Base-by-base conservation (phyloP, 352 stramenopile species). In the Phytophthora podocarpi region DNA sequence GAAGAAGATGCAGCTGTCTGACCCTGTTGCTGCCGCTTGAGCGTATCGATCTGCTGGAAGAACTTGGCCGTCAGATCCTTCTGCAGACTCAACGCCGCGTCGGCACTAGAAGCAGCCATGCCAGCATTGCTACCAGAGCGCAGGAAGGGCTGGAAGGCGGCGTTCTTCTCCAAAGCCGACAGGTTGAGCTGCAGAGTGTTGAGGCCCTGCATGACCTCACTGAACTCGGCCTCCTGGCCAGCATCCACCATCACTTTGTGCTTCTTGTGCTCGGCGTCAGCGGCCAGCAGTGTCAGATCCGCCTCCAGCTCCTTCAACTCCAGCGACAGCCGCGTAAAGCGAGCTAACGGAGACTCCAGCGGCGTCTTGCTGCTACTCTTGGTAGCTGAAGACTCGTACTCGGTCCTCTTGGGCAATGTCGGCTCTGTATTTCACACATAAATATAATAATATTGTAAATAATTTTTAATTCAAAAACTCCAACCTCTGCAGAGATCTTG, bases 241-340 rank as follows among this genome's bases (percentile, higher is more conserved):
- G 80, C 80, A 47, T 92, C 82, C 27, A 89, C 63, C 24, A 89
- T 69, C 49, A 83, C 64, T 16, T 57, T 70, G 45, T 79, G 65
- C 52, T 85, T 82, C 43, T 77, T 79, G n/a, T 64, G 45, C 39
- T 76, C 66, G 8, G 69, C 64, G 20, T 72, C 70, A 15, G 55
- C 49, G 20, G 78, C 78, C 31, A 92, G 51, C 37, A 89, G 60
- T 43, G 68, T 67, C 28, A 92, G 67, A 64, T 92, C 83, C 23
- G 64, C 57, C 43, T 90, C 80, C 46, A 92, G 70, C 49, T 90
- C 83, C 58, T 90, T 84, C 39, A 90, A 37, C 64, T 92, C 83
- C 50, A 90, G 59, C 48, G 72, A 74, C 53, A 92, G 66, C 13
- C 83, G 78, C 51, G 75, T 90, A 64, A 88, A 90, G 24, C 81